Conservation (phyloP, 257 asterid genomes). For the Linderniella brevidens region DNA sequence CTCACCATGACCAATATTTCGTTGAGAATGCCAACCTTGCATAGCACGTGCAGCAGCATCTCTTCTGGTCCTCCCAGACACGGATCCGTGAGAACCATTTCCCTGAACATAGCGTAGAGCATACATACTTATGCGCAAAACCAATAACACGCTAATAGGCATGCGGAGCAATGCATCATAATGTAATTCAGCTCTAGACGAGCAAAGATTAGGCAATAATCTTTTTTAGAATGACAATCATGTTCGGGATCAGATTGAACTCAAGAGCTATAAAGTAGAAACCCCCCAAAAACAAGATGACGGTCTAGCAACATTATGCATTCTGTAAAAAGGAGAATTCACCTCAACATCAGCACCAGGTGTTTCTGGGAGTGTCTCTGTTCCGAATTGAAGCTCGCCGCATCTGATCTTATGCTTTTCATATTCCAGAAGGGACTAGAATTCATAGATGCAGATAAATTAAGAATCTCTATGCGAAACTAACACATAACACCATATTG, state of each 20-base stretch:
- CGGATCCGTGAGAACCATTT: slow-evolving; percentile 41
- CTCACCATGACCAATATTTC: slow-evolving; percentile 79
- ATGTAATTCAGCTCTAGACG: no score
- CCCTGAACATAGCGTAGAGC: slow-evolving; percentile 28
- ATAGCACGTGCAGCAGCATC: slow-evolving; percentile 99
- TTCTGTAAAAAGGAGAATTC: slow-evolving; percentile 2
- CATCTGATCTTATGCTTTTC: slow-evolving; percentile 76
- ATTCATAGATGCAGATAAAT: background rate
- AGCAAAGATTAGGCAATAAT: no score
- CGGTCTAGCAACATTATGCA: background rate
- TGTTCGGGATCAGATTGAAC: no score
- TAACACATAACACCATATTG: no score
- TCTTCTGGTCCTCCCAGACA: slow-evolving; percentile 88
- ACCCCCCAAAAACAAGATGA: no score
- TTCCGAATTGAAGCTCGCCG: slow-evolving; percentile 72
- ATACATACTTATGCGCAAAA: background rate
- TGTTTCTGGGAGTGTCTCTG: slow-evolving; percentile 42
- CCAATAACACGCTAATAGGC: no score
- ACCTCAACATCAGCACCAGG: slow-evolving; percentile 71
- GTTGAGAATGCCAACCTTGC: slow-evolving; percentile 98
- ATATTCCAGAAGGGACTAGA: slow-evolving; percentile 71
- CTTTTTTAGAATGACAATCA: no score
- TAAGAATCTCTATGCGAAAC: slow-evolving; percentile 1
- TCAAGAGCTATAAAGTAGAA: no score
- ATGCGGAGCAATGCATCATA: no score